Base-by-base conservation (phyloP, 495 filamentous ascomycete species). In the Trypethelium eluteriae region DNA sequence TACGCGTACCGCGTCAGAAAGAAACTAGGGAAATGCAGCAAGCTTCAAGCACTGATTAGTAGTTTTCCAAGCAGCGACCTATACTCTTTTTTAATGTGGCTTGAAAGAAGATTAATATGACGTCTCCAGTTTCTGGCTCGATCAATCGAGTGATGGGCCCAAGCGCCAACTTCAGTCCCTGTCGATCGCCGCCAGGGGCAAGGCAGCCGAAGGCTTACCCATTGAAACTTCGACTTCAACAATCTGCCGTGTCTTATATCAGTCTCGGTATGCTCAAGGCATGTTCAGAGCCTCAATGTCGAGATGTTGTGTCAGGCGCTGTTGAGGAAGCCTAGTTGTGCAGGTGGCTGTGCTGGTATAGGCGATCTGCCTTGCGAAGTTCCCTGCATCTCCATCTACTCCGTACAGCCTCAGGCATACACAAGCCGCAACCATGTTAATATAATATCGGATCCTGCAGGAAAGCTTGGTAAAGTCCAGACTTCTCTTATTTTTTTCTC, bases 81-180 rank as follows among this genome's bases (percentile, higher is more conserved):
- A 35, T 36, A 36, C 5, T 36, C 10, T 9, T 59, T 0, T 2
- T 59, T 0, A 36, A 35, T 36, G 53, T 59, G 53, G 53, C 53
- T 59, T 59, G 53, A 59, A 59, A 59, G 5, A 59, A 59, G 32
- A 59, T 59, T 34, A 59, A 35, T 59, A 59, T 59, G 53, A 59
- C 53, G 53, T 59, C 53, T 59, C 18, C 7, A 59, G 53, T 59
- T 59, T 2, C 53, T 34, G 53, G 53, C 53, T 7, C 53, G 32
- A 59, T 59, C 53, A 36, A 59, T 59, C 53, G 25, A 25, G 25
- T 25, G 25, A 25, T 11, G 2, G 53, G 32, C 18, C 53, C 53
- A 35, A 32, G 32, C 18, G 53, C 2, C n/a, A 53, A 53, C 5
- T 36, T 59, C 32, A 32, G 53, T 36, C 53, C 53, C 53, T 59